Evolutionary conservation across 768 basidiomycete species (phyloP), one percentile per base, ranked within the genome.

Genomic region (Myochromella boudieri): DNA sequence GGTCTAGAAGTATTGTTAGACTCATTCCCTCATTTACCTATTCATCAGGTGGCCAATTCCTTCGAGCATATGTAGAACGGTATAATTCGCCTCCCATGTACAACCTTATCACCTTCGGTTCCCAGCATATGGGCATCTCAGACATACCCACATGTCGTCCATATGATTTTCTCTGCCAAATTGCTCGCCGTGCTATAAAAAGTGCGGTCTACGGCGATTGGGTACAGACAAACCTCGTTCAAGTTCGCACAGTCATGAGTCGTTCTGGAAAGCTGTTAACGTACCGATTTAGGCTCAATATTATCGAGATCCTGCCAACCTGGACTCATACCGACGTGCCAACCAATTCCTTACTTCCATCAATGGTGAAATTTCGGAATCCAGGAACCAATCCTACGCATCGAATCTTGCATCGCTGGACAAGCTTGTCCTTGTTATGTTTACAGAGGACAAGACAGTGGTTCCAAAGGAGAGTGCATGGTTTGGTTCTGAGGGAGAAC

Each of bases 81-180:
- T 83, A 83, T 62, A 91, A 91, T 60, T 59, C 64, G 2, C 91
- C 89, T 0, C 83, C 83, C 0, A 69, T 92, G 3, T 70, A 84
- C 62, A 94, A 92, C 62, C 78, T 94, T 52, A 80, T 94, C 37
- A 91, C 90, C 0, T 92, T 94, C 60, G 91, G 91, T 36, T 83
- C 87, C 15, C 90, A 90, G 50, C 90, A 92, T 58, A 89, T 91
- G 84, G 91, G 91, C 21, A 72, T 92, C 29, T 82, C 87, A 5
- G 88, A 91, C 59, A 68, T 92, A 14, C 85, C 90, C 0, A 25
- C 57, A 1, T 94, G 91, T 59, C 61, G 69, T 22, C 65, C 80
- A 2, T 77, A 69, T 57, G 91, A 93, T 58, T 55, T 91, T 8
- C 48, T 87, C 20, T 93, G 91, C 63, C 78, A 82, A 52, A 55